These are phyloP conservation scores for Rhodotorula sp. DNA, from an alignment of 1,284 basidiomycete species.

Conservation along the genomic window DNA sequence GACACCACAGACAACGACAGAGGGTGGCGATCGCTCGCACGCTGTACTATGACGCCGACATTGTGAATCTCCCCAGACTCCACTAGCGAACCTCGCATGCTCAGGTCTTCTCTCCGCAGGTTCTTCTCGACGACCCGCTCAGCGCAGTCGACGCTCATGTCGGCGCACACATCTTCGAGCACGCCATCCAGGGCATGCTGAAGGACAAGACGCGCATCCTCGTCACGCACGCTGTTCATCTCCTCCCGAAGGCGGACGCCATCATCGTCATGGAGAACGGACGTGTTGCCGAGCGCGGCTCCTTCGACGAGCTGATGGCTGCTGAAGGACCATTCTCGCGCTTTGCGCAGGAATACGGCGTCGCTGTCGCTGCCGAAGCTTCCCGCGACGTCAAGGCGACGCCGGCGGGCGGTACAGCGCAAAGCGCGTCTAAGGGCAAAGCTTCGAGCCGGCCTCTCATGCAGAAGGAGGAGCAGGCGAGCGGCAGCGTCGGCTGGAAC, in stretches of 20 bases:
- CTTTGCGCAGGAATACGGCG: conserved; percentile 66
- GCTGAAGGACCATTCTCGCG: conserved; percentile 66
- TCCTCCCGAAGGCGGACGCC: conserved; percentile 44
- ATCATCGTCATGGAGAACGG: conserved; percentile 65
- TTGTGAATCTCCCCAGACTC: conserved; percentile 56
- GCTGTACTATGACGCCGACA: conserved; percentile 68
- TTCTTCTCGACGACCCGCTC: conserved; percentile 71
- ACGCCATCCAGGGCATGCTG: conserved; percentile 69
- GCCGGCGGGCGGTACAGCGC: conserved; percentile 48
- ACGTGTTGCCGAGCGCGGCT: conserved; percentile 60
- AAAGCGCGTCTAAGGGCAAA: conserved; percentile 48
- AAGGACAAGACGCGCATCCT: conserved; percentile 70
- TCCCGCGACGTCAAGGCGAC: not conserved
- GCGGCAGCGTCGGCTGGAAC: conserved; percentile 29
- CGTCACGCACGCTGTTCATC: conserved; percentile 50
- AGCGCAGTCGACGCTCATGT: conserved; percentile 52
- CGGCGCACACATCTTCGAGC: conserved; percentile 77
- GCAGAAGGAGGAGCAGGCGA: conserved; percentile 46
- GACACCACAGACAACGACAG: conserved; percentile 57
- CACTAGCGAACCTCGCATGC: conserved; percentile 53
- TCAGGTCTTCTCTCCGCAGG: not conserved
- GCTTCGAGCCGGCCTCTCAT: conserved; percentile 56
- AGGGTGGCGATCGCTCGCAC: conserved; percentile 65
- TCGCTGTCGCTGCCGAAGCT: not conserved
- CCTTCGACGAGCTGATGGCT: conserved; percentile 41